Base-by-base conservation (phyloP, 257 asterid genomes). In the Misopates orontium region DNA sequence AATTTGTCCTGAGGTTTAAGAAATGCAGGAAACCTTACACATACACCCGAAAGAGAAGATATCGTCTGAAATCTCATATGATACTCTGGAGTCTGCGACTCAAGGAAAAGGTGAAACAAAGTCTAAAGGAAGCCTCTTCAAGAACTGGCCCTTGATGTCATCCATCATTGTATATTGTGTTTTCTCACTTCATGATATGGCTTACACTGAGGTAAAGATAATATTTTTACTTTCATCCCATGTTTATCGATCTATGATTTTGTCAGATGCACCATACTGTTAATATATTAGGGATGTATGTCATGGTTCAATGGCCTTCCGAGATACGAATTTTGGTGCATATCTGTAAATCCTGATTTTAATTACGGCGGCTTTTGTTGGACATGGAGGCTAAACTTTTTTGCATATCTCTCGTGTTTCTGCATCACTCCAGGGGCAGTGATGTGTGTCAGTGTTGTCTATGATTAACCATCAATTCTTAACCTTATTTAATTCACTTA, bases 91-190 rank as follows among this genome's bases (percentile, higher is more conserved):
- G 45, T 64, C 72, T 41, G 79, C 75, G 58, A 54, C 50, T 62
- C 70, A 23, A 51, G 69, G 51, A 22, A 47, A 19, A 77, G 18
- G n/a, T 56, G 72, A 60, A 76, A 84, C 23, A 74, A 64, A 42
- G 39, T 40, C 84, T 13, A 77, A 64, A 44, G 41, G 45, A 32
- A 85, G 82, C 78, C 96, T 90, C 20, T 32, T 73, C 16, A 83
- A 54, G 67, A 90, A 87, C 78, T 85, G 95, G 97, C 96, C 97
- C 52, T 84, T 87, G 11, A 75, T 90, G 90, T 90, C 97, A 3
- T 77, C 97, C 48, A 79, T 90, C 56, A 69, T 85, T 11, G 85
- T 83, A 8, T 90, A 87, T 60, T 85, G 95, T 56, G 54, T 87
- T 56, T 82, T 85, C 82, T 80, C 87, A 28, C 96, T 90, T 73